Evolutionary conservation across 2,329 filamentous ascomycete genomes (phyloP), one percentile per base, ranked within the genome.

Genomic region (Aspergillus ochraceoroseus): DNA sequence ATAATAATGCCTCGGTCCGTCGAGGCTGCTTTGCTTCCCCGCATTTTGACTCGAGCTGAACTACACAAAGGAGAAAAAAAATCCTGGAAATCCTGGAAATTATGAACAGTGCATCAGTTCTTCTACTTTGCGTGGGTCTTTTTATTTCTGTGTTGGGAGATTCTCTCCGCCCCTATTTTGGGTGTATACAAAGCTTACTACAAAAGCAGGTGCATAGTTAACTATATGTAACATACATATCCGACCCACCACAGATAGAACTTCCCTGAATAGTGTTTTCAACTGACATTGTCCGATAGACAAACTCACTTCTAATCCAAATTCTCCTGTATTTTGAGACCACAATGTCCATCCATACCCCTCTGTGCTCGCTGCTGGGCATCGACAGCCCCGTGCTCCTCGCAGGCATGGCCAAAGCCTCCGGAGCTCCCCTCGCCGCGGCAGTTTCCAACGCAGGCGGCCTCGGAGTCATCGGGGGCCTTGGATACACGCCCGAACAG

Each of bases 341-440:
- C 43, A 57, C 27, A 29, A 65, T 65, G 62, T 62, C 80, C 44
- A 82, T 92, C 55, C 78, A 77, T 43, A 94, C 87, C 7, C 85
- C 87, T 2, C 76, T 94, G 25, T 89, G 83, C 49, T 73, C 73
- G 39, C 80, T 95, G 36, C 77, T 95, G 37, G 78, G 80, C 15
- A 95, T 95, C 66, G 73, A 82, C 52, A 88, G 95, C 68, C 90
- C 90, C 27, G 82, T 96, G 64, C 72, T 95, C 52, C 85, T 95
- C 13, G 90, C 90, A 22, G 90, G 90, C 56, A 96, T 96, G 90
- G 89, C 90, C 2, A 80, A 85, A 47, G 86, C 85, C 7, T 89
- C 85, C 0, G 82, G 83, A 44, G 86, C 83, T 0, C 75, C 74
- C 12, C 80, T 94, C 32, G 87, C 87, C 5, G 87, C 87, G 2